Evolutionary conservation across 306 rosid species (phyloP).

Genomic region (Begonia peltatifolia): DNA sequence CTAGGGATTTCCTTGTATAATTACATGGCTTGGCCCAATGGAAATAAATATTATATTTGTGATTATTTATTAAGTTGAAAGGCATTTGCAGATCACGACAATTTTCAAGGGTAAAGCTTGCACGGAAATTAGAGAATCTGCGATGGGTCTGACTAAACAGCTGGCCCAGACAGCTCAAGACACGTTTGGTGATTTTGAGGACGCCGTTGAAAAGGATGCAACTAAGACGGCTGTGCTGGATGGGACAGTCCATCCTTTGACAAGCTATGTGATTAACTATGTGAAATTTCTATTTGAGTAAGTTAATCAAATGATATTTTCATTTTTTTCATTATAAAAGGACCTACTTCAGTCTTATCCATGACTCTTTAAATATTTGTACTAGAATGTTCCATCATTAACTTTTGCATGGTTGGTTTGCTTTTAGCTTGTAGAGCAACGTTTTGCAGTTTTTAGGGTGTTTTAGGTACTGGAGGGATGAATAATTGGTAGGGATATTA

Average conservation of each 20-base stretch:
- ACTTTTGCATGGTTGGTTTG: too few species aligned
- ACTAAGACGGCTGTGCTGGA: constrained; percentile 91
- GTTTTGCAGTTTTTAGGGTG: too few species aligned
- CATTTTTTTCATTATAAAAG: too few species aligned
- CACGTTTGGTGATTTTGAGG: constrained; percentile 95
- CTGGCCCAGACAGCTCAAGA: constrained; percentile 89
- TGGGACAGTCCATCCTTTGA: constrained; percentile 97
- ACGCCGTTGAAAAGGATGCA: constrained; percentile 92
- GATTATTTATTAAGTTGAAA: background rate
- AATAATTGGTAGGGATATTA: too few species aligned
- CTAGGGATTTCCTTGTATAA: too few species aligned
- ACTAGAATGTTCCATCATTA: too few species aligned
- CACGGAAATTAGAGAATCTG: constrained; percentile 64
- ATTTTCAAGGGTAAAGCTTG: constrained; percentile 83
- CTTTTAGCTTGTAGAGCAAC: background rate
- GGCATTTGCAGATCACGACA: constrained; percentile 51
- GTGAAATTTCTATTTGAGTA: constrained; percentile 96
- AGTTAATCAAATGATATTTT: constrained; percentile 15
- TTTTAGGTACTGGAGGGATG: too few species aligned
- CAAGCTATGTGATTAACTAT: constrained; percentile 91
- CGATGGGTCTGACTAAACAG: constrained; percentile 66
- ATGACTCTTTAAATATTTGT: too few species aligned
- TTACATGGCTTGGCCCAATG: too few species aligned
- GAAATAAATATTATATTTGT: too few species aligned
- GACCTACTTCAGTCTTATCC: too few species aligned